These are phyloP conservation scores for Aaosphaeria arxii DNA, from an alignment of 2,329 filamentous ascomycete genomes.

Conservation along the genomic window DNA sequence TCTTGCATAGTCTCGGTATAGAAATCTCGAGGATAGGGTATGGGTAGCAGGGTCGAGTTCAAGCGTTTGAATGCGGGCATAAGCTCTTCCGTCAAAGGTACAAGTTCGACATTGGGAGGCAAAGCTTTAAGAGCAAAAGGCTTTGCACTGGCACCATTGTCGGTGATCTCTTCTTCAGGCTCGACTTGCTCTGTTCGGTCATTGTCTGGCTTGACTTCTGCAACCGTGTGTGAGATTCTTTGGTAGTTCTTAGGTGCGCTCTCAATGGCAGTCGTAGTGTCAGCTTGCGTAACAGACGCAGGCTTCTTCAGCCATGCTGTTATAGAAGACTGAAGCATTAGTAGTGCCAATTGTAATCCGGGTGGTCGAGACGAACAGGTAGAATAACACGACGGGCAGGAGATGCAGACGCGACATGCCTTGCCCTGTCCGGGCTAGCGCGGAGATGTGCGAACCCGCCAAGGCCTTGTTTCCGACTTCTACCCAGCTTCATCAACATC, in stretches of 20 bases:
- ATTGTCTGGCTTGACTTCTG: no score
- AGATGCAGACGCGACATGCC: not conserved
- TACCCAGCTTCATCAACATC: constrained; percentile 26
- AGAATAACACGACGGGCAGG: not conserved
- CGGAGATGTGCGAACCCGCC: not conserved
- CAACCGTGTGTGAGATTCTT: no score
- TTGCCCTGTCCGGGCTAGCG: not conserved
- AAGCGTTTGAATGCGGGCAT: constrained; percentile 57
- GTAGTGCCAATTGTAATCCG: not conserved
- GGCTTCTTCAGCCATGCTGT: constrained; percentile 49
- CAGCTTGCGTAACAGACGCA: constrained; percentile 17
- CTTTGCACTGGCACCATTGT: constrained; percentile 7
- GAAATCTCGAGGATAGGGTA: constrained; percentile 60
- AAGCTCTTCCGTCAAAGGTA: constrained; percentile 51
- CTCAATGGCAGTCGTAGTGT: no score
- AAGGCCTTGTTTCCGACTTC: constrained; percentile 20
- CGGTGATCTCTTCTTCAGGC: no score
- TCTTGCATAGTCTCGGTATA: constrained; percentile 60
- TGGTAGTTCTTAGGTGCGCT: no score
- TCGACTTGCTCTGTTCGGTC: no score
- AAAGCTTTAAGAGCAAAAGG: constrained; percentile 32
- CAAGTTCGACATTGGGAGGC: constrained; percentile 52
- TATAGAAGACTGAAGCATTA: constrained; percentile 47
- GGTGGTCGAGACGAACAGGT: not conserved
- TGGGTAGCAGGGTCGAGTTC: constrained; percentile 57